Conservation (phyloP, 345 rosid genomes). For the Aurinia saxatilis region DNA sequence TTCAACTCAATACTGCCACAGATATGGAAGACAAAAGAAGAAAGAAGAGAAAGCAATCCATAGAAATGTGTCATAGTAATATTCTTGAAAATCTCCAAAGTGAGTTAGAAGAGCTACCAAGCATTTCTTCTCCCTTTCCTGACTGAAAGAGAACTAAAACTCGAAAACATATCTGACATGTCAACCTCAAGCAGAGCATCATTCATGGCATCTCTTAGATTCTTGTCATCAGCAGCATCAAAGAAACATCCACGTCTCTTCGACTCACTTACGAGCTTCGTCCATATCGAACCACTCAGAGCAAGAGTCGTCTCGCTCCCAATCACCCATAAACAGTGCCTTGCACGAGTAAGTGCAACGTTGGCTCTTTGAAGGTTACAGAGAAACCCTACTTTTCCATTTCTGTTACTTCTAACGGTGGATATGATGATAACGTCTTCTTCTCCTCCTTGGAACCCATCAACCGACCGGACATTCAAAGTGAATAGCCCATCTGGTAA, state of each 20-base stretch:
- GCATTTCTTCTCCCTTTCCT: background rate
- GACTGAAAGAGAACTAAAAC: too few relatives aligned
- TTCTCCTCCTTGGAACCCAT: conserved; percentile 48
- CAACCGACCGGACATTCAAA: conserved; percentile 33
- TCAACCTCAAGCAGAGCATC: background rate
- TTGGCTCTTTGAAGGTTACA: conserved; percentile 26
- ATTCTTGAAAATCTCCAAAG: too few relatives aligned
- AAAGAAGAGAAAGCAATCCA: too few relatives aligned
- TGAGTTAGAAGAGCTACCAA: background rate
- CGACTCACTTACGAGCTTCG: conserved; percentile 25
- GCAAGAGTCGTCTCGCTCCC: conserved; percentile 33
- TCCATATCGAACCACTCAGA: conserved; percentile 31
- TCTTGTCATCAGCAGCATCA: conserved; percentile 26
- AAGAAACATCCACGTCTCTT: conserved; percentile 29
- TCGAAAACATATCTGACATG: too few relatives aligned
- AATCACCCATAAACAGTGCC: conserved; percentile 40
- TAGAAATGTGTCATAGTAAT: too few relatives aligned
- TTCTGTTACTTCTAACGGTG: conserved; percentile 32
- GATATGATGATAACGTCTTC: conserved; percentile 42
- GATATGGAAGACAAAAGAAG: too few relatives aligned
- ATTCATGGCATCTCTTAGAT: conserved; percentile 13
- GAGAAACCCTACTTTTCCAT: conserved; percentile 34
- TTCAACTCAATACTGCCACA: too few relatives aligned
- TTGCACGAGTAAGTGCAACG: conserved; percentile 37
- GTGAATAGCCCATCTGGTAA: conserved; percentile 11